Conservation (phyloP, 768 basidiomycete species). For the Leucogyrophana mollusca region DNA sequence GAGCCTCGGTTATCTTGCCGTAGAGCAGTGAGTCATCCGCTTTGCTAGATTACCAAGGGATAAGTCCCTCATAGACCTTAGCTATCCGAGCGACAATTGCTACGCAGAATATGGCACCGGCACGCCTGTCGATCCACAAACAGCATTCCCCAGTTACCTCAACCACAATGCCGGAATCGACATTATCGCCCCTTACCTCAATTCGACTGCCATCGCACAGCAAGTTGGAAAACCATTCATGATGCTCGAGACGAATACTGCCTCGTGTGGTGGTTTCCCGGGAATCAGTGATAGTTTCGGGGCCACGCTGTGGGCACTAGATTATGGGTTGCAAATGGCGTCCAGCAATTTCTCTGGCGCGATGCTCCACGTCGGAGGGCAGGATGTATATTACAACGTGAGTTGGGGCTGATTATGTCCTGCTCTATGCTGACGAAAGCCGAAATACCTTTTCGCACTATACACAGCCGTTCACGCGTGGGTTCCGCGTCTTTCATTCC, state of each 20-base stretch:
- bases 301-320: conserved; percentile 49
- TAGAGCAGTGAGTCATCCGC: conserved; percentile 34
- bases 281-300: conserved; percentile 51
- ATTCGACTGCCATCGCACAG: conserved; percentile 31
- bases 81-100: conserved; percentile 37
- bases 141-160: conserved; percentile 41
- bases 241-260: conserved; percentile 56
- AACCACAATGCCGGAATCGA: conserved; percentile 38
- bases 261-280: conserved; percentile 52
- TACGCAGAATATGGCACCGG: conserved; percentile 21
- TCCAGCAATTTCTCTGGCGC: conserved; percentile 45
- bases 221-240: conserved; percentile 37
- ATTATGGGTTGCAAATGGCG: conserved; percentile 50
- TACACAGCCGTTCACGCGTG: conserved; percentile 47
- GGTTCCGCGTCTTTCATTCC: conserved; percentile 5
- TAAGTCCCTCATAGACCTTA: conserved; percentile 15
- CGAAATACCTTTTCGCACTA: background rate
- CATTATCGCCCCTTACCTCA: conserved; percentile 37
- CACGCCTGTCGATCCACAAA: conserved; percentile 31
- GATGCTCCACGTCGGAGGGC: conserved; percentile 47
- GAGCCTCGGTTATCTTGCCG: conserved; percentile 37
- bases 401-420: too few species aligned
- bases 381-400: conserved; percentile 53
- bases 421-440: too few species aligned
- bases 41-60: too few species aligned